Percentiles rank a stretch among this genome's conserved stretches.
Conservation (phyloP, 2,329 filamentous ascomycete species). For the Emmonsiellopsis sp. region DNA sequence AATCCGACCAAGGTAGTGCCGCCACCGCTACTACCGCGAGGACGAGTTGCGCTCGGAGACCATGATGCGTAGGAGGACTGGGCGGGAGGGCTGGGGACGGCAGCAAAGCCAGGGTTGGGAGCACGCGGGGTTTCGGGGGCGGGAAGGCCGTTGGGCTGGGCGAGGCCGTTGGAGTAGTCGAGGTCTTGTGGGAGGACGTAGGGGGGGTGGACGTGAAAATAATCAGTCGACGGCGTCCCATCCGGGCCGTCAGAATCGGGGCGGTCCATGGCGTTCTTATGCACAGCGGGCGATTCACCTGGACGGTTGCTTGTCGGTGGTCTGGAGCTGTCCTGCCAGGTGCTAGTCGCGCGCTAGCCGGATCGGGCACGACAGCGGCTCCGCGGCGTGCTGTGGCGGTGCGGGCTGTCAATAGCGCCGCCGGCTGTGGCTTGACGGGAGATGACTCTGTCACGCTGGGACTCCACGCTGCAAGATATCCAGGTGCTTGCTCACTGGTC, state of each 20-base stretch:
- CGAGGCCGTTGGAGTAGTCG: not conserved
- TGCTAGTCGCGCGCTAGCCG: not conserved
- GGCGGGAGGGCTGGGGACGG: slow-evolving; percentile 15
- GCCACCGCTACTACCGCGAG: slow-evolving; percentile 35
- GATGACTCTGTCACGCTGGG: too few species aligned
- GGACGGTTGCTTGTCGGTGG: not conserved
- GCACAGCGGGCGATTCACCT: not conserved
- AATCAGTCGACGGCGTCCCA: slow-evolving; percentile 33
- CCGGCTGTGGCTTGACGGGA: too few species aligned
- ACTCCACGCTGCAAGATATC: too few species aligned
- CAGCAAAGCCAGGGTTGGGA: slow-evolving; percentile 20
- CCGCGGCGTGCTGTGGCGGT: too few species aligned
- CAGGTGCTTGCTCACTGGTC: too few species aligned
- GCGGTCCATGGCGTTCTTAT: slow-evolving; percentile 30
- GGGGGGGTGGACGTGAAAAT: slow-evolving; percentile 24
- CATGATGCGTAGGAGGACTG: slow-evolving; percentile 22
- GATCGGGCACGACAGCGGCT: not conserved
- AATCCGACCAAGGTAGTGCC: slow-evolving; percentile 26
- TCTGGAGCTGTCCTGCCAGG: not conserved
- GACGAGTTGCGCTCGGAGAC: slow-evolving; percentile 26
- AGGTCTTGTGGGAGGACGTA: slow-evolving; percentile 20
- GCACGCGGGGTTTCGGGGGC: not conserved
- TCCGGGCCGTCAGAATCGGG: slow-evolving; percentile 33
- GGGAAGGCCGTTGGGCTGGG: not conserved
- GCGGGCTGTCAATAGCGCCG: too few species aligned